Evolutionary conservation across 176 grass and related monocot species (phyloP), one percentile per base, ranked within the genome.

Genomic region (Urochloa ruziziensis): DNA sequence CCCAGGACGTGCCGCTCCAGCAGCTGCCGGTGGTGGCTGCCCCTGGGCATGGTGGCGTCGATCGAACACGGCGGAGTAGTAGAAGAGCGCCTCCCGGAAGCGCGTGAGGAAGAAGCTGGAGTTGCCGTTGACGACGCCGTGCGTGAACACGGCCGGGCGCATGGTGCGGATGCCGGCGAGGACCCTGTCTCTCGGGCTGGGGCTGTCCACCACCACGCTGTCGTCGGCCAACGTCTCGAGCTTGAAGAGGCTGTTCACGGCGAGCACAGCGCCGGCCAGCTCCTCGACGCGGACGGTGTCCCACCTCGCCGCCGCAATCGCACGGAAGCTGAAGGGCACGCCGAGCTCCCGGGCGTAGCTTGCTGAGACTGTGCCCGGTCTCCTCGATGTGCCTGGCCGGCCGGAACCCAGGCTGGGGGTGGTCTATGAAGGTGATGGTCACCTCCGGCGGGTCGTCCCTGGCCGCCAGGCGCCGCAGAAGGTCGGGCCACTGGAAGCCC

Each of bases 11-110:
- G 65, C 17, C 73, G 77, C 65, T 91, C 90, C 28, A 64, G 30
- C 30, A 64, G 6, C 33, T 6, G 30, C 30, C 62, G 16, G 18
- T 34, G 30, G 18, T 64, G 7, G 33, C 62, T 4, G 0, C 18
- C 17, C 30, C 62, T 34, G 7, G 30, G 62, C 30, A 64, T 18
- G 0, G 30, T 35, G 8, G 62, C 62, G 33, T 64, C 30, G 17
- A 64, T 64, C 62, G 18, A 64, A 64, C 30, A 64, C 15, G 8
- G 30, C 30, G 17, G 16, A 34, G 82, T 73, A 91, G 13, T n/a
- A 75, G 77, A 85, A 88, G 0, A 91, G 32, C 0, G 86, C 90
- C 73, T 91, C 90, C 37, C 78, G 62, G 33, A 64, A 64, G 16
- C 62, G 30, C 30, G 30, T 19, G 16, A 64, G 3, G 16, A 64